Conservation (phyloP, 177 flowering plant genomes). For the Vitis hybrid region DNA sequence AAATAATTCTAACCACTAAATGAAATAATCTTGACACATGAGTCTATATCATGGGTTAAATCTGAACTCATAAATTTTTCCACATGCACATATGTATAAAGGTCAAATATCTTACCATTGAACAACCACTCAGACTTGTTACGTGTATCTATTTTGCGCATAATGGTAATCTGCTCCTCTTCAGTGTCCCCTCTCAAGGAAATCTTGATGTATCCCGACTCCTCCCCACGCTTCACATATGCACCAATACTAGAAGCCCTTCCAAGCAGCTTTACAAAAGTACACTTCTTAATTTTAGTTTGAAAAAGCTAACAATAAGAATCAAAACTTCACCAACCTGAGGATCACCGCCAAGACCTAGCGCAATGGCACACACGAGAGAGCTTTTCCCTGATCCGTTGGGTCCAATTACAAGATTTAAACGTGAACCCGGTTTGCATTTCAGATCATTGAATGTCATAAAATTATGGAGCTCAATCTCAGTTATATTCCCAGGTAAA, state of each 20-base stretch:
- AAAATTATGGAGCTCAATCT: constrained; percentile 85
- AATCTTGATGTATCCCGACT: constrained; percentile 71
- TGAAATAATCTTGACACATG: not conserved
- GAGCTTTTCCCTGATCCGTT: constrained; percentile 98
- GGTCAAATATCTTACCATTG: constrained; percentile 53
- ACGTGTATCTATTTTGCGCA: constrained; percentile 66
- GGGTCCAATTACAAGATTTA: constrained; percentile 91
- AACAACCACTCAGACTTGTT: constrained; percentile 92
- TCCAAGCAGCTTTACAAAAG: constrained; percentile 66
- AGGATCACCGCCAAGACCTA: constrained; percentile 96
- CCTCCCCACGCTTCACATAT: constrained; percentile 92
- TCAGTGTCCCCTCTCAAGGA: constrained; percentile 56
- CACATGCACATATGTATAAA: not conserved
- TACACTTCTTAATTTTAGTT: not conserved
- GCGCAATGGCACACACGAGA: constrained; percentile 93
- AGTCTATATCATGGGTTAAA: not conserved
- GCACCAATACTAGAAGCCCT: constrained; percentile 91
- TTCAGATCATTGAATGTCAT: constrained; percentile 72
- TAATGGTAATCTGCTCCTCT: constrained; percentile 52
- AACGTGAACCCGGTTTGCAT: constrained; percentile 79
- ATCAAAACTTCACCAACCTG: constrained; percentile 46
- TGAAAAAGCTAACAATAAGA: not conserved
- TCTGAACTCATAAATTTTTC: no score
- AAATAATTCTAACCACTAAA: not conserved
- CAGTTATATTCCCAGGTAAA: constrained; percentile 78